These are phyloP conservation scores for Akanthomyces dipterigenus DNA, from an alignment of 2,329 filamentous ascomycete genomes.

Conservation along the genomic window DNA sequence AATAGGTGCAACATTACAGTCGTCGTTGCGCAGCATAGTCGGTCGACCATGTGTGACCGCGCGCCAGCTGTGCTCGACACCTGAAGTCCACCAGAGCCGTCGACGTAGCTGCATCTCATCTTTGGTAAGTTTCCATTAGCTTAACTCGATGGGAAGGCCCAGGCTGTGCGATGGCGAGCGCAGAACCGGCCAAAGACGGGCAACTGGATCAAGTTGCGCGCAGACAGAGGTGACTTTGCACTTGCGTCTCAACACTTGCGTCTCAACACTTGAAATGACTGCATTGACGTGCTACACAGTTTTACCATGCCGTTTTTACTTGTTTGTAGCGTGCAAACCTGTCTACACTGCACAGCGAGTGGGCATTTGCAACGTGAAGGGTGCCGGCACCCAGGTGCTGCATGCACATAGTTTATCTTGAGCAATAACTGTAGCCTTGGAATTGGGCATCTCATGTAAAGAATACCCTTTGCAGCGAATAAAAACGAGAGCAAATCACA, in stretches of 20 bases:
- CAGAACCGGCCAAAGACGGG: slow-evolving; percentile 14
- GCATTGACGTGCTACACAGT: neutral
- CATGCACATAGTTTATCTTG: too few species aligned
- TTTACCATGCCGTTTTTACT: too few species aligned
- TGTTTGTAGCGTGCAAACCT: too few species aligned
- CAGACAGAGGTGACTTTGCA: neutral
- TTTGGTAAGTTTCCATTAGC: slow-evolving; percentile 14
- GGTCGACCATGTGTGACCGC: slow-evolving; percentile 16
- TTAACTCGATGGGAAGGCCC: slow-evolving; percentile 14
- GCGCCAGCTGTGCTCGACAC: slow-evolving; percentile 17
- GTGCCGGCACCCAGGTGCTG: neutral
- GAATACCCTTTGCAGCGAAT: too few species aligned
- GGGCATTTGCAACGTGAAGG: neutral
- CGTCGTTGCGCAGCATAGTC: slow-evolving; percentile 15
- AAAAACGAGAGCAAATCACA: neutral
- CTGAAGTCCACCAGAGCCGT: slow-evolving; percentile 17
- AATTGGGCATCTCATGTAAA: too few species aligned
- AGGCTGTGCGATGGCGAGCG: slow-evolving; percentile 15
- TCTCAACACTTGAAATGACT: neutral
- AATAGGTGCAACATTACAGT: slow-evolving; percentile 15
- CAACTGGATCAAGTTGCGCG: slow-evolving; percentile 13
- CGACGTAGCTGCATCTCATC: slow-evolving; percentile 15
- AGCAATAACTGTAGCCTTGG: too few species aligned
- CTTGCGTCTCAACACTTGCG: neutral
- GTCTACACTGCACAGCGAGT: neutral